Base-by-base conservation (phyloP, 2,329 filamentous ascomycete species). In the Scopulariopsis brevicaulis region DNA sequence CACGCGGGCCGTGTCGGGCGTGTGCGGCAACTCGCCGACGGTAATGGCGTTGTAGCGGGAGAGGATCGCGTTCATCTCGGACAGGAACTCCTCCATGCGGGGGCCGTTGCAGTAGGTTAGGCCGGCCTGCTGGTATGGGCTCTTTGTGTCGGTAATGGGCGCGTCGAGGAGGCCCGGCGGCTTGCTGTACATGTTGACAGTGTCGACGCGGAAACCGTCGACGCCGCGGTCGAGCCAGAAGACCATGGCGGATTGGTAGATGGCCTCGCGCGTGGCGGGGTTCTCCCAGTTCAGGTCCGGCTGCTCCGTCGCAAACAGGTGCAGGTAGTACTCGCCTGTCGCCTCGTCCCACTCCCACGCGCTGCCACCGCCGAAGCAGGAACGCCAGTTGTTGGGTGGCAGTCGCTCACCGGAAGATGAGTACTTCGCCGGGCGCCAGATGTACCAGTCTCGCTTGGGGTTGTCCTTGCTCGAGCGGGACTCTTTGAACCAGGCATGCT, bases 211-310 rank as follows among this genome's bases (percentile, higher is more conserved):
- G 72, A 86, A 87, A 3, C 84, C 84, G 59, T 84, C 80, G 0
- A 82, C 79, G 2, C 86, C 86, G 40, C 81, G 80, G 60, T 87
- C 76, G 1, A 90, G 78, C 87, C 87, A 91, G 70, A 90, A 91
- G 24, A 79, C 77, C 76, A 89, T 85, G 20, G 84, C 78, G 46
- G 84, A 75, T 66, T 89, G 84, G 3, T 37, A 35, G 2, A 89
- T 83, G 1, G 84, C 84, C 59, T 79, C 71, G 40, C 86, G 79
- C 3, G 88, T 82, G 0, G 78, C 77, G 0, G 77, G 76, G 63
- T 86, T 85, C 65, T 90, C 85, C 87, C 87, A 91, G 71, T 91
- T 91, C 48, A 92, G 78, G 63, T 91, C 88, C 0, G 88, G 87
- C 66, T 90, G 87, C 62, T 86, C 81, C 4, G 77, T 78, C 51